phyloP scores from a whole-genome alignment of 2,329 filamentous ascomycete genomes.

The Claviceps sp. region DNA sequence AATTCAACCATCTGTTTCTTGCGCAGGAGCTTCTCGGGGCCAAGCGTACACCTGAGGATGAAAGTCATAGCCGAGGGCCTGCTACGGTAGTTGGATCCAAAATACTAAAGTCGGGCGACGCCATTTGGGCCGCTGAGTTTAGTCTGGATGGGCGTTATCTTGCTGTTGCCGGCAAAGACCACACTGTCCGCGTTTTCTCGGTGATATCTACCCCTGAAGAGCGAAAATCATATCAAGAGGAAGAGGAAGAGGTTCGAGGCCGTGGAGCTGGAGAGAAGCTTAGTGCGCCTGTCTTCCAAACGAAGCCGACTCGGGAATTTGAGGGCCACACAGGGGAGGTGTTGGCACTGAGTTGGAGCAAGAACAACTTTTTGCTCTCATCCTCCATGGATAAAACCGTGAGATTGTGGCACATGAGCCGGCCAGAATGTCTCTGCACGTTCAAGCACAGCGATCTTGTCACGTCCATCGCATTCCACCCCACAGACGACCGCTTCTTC shows the following conservation, averaged over 20 bases:
- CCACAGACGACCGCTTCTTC: constrained; percentile 91
- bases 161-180: constrained; percentile 84
- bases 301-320: constrained; percentile 67
- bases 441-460: constrained; percentile 95
- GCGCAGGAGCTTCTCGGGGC: constrained; percentile 75
- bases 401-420: constrained; percentile 78
- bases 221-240: constrained; percentile 56
- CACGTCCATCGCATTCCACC: constrained; percentile 88
- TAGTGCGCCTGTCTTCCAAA: constrained; percentile 80
- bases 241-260: constrained; percentile 24
- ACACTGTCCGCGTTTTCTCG: constrained; percentile 73
- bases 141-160: constrained; percentile 84
- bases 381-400: constrained; percentile 98
- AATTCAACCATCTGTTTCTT: constrained; percentile 80
- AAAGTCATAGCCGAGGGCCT: constrained; percentile 16
- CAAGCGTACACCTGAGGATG: constrained; percentile 21
- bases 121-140: constrained; percentile 87
- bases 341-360: constrained; percentile 92
- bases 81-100: constrained; percentile 27
- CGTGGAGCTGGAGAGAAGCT: constrained; percentile 42
- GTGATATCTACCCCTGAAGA: constrained; percentile 77
- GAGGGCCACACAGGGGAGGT: constrained; percentile 74
- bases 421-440: constrained; percentile 75
- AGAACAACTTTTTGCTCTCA: constrained; percentile 93
- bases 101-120: constrained; percentile 38